Evolutionary conservation across 805 yeast species (phyloP).

Genomic region (Starmerella ratchasimensis): DNA sequence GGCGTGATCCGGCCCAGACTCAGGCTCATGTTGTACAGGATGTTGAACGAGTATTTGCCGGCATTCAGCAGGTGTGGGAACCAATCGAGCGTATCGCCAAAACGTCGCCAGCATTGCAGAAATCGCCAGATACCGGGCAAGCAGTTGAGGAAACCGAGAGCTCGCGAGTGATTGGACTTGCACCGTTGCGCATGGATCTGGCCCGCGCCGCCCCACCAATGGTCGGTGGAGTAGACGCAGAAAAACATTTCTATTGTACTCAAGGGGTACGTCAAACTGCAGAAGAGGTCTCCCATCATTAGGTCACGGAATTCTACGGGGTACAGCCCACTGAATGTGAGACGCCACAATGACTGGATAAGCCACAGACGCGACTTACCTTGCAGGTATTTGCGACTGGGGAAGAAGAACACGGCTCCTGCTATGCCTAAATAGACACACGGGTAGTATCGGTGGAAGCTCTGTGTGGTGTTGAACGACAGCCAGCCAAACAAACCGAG

Average conservation of each 20-base stretch:
- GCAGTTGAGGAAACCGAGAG: conserved; percentile 72
- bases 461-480: conserved; percentile 50
- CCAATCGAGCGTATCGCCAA: conserved; percentile 83
- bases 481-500: conserved; percentile 58
- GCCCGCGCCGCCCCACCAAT: conserved; percentile 40
- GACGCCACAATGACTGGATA: conserved; percentile 52
- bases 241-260: conserved; percentile 76
- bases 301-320: conserved; percentile 95
- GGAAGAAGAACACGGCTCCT: conserved; percentile 41
- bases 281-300: conserved; percentile 79
- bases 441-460: conserved; percentile 60
- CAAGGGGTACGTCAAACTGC: conserved; percentile 77
- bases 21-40: conserved; percentile 54
- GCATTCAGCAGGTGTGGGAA: conserved; percentile 92
- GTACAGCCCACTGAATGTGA: conserved; percentile 68
- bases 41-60: conserved; percentile 55
- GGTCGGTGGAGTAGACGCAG: conserved; percentile 54
- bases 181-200: conserved; percentile 32
- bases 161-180: conserved; percentile 63
- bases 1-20: conserved; percentile 63
- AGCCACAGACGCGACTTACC: conserved; percentile 68
- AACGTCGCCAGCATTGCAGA: conserved; percentile 83
- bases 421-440: conserved; percentile 53
- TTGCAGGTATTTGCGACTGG: conserved; percentile 28
- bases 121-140: conserved; percentile 85